Percentiles rank a stretch among this genome's conserved stretches.
Conservation (phyloP, 2,329 filamentous ascomycete species). For the Dendrostoma leiphaemia region DNA sequence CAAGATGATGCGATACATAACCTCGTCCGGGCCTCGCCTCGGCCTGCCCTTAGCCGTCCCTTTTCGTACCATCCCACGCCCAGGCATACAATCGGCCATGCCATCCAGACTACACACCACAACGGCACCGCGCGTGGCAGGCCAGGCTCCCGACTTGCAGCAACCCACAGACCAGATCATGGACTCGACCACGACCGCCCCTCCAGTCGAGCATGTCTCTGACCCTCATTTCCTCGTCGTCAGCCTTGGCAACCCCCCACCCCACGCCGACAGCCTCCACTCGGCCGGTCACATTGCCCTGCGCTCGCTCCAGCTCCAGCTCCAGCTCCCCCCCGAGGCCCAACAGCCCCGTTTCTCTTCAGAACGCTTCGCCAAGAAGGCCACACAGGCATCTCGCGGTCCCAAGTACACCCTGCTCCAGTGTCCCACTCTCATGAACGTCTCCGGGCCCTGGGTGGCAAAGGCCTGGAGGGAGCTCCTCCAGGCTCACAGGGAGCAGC, state of each 20-base stretch:
- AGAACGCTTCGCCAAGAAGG: slow-evolving; percentile 46
- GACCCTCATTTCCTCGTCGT: slow-evolving; percentile 69
- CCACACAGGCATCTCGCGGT: slow-evolving; percentile 47
- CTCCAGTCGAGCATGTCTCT: slow-evolving; percentile 17
- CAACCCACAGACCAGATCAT: neutral
- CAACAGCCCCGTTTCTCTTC: slow-evolving; percentile 49
- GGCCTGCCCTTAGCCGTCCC: neutral
- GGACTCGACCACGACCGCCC: neutral
- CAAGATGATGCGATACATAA: slow-evolving; percentile 1
- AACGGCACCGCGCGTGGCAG: neutral
- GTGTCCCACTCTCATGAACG: slow-evolving; percentile 79
- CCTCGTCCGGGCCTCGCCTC: neutral
- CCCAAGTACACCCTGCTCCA: slow-evolving; percentile 67
- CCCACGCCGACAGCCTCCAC: slow-evolving; percentile 78
- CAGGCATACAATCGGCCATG: no score
- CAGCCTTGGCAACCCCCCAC: slow-evolving; percentile 81
- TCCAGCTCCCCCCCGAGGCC: slow-evolving; percentile 35
- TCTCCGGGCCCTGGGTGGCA: slow-evolving; percentile 69
- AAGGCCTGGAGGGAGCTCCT: slow-evolving; percentile 62
- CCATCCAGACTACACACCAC: neutral
- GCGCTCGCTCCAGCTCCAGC: slow-evolving; percentile 51
- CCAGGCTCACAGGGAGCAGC: slow-evolving; percentile 25
- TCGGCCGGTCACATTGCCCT: slow-evolving; percentile 83
- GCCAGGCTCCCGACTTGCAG: neutral
- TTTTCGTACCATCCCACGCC: neutral